phyloP scores from a whole-genome alignment of 1,284 basidiomycete species.

The Chalciporus sp. region DNA sequence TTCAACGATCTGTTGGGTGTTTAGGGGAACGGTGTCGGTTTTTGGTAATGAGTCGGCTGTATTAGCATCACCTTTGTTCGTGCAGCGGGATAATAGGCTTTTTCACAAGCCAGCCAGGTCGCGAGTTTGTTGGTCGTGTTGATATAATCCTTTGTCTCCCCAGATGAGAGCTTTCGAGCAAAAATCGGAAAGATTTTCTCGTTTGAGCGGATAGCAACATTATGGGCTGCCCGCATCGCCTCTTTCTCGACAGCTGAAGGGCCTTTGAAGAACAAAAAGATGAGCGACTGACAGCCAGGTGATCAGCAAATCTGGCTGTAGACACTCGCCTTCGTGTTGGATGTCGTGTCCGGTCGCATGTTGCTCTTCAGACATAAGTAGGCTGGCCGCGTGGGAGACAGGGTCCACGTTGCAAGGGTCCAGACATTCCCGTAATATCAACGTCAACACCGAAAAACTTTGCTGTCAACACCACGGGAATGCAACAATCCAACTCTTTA shows the following conservation, averaged over 20 bases:
- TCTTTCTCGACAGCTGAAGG: not conserved
- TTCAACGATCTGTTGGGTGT: slow-evolving; percentile 26
- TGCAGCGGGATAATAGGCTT: slow-evolving; percentile 32
- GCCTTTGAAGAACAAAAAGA: slow-evolving; percentile 7
- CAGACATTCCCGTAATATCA: not conserved
- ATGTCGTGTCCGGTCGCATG: slow-evolving; percentile 10
- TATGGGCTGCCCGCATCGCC: slow-evolving; percentile 21
- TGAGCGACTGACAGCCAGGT: slow-evolving; percentile 7
- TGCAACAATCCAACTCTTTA: not conserved
- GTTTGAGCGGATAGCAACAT: slow-evolving; percentile 24
- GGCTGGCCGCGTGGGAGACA: not conserved
- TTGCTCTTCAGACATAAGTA: not conserved
- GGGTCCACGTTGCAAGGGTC: not conserved
- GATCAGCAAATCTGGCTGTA: not conserved
- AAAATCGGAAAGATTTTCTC: slow-evolving; percentile 36
- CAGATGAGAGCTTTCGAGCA: slow-evolving; percentile 27
- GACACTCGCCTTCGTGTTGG: not conserved
- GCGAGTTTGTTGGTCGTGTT: slow-evolving; percentile 22
- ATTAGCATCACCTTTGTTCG: slow-evolving; percentile 26
- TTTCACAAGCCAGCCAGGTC: slow-evolving; percentile 32
- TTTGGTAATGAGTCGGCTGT: not conserved
- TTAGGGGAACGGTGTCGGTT: not conserved
- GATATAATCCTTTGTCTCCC: slow-evolving; percentile 22
- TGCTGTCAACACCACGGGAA: too few relatives aligned
- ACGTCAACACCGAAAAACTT: not conserved